Conservation (phyloP, 208 protist genomes). For the Herpetomonas muscarum region DNA sequence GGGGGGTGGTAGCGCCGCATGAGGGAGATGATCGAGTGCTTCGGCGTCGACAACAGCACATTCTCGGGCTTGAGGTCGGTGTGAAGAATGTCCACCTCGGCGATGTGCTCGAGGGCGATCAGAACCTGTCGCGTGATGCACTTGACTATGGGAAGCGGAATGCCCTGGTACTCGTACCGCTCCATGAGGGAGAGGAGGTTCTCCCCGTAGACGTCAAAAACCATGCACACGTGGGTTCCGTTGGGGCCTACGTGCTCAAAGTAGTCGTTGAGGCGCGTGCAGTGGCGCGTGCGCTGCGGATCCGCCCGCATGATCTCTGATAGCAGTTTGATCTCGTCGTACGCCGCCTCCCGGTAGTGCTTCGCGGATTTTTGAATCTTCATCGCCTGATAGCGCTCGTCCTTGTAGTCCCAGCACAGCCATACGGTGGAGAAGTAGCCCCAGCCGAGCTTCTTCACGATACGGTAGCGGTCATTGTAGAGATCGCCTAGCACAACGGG, state of each 20-base stretch:
- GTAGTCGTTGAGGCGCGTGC: slow-evolving; percentile 83
- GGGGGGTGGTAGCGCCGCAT: slow-evolving; percentile 81
- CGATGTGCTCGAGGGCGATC: slow-evolving; percentile 93
- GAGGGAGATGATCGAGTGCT: slow-evolving; percentile 80
- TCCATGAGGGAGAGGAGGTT: slow-evolving; percentile 97
- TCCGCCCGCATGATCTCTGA: slow-evolving; percentile 81
- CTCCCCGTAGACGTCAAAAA: slow-evolving; percentile 96
- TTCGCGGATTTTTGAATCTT: slow-evolving; percentile 81
- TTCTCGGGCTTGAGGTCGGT: slow-evolving; percentile 98
- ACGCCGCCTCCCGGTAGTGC: slow-evolving; percentile 76
- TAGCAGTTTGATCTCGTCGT: slow-evolving; percentile 80
- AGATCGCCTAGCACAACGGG: slow-evolving; percentile 92
- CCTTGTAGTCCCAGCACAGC: slow-evolving; percentile 95
- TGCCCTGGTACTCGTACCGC: slow-evolving; percentile 93
- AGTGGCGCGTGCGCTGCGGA: slow-evolving; percentile 57
- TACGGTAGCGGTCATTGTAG: slow-evolving; percentile 92
- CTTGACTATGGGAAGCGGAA: slow-evolving; percentile 94
- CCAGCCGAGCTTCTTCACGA: slow-evolving; percentile 97
- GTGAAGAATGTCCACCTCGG: slow-evolving; percentile 94
- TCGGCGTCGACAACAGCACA: slow-evolving; percentile 85
- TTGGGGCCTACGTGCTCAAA: slow-evolving; percentile 88
- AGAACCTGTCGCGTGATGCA: slow-evolving; percentile 87
- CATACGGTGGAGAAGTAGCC: slow-evolving; percentile 99
- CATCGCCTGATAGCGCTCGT: slow-evolving; percentile 87
- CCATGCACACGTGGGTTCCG: slow-evolving; percentile 95